Evolutionary conservation across 257 asterid species (phyloP), one percentile per base, ranked within the genome.

Genomic region (Solanum sitiens): DNA sequence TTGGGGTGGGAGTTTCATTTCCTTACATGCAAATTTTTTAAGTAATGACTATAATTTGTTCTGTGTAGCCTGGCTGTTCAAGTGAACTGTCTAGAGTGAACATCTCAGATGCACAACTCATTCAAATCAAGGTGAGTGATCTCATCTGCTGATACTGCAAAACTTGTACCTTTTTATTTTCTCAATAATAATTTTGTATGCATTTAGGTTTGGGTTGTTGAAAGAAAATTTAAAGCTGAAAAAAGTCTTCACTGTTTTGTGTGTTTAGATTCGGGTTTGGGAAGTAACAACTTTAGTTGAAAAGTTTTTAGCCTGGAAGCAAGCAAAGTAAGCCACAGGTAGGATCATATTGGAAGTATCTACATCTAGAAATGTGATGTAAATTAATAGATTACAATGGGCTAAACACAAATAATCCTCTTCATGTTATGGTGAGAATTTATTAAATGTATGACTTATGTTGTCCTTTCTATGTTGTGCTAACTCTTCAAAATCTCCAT

Each of bases 61-160:
- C 12, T 84, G 21, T 88, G 93, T 86, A 97, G 99, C 99, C 99
- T 91, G 98, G 99, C 53, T 97, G 99, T 88, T 97, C 98, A 53
- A 95, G 96, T 86, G 98, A 95, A 93, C 94, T 97, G 87, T 91
- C 94, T 65, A 90, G 89, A 89, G 93, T 90, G 61, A 91, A 94
- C 63, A 87, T 90, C 92, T 90, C 95, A 59, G 94, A 91, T 44
- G 98, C 93, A 21, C 98, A 95, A 91, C 96, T 97, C 85, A 91
- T 97, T 91, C 98, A 92, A 90, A 95, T 97, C 87, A 97, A 90
- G 98, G 99, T 97, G 44, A 47, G 88, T 87, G 87, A 11, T 87
- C 27, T 27, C 61, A 68, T 83, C 79, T 82, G 56, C 83, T 39
- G 72, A 74, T 73, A 27, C 87, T 44, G 15, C 72, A 42, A 37